phyloP scores from a whole-genome alignment of 495 filamentous ascomycete species.

The Podospora tetraspora region DNA sequence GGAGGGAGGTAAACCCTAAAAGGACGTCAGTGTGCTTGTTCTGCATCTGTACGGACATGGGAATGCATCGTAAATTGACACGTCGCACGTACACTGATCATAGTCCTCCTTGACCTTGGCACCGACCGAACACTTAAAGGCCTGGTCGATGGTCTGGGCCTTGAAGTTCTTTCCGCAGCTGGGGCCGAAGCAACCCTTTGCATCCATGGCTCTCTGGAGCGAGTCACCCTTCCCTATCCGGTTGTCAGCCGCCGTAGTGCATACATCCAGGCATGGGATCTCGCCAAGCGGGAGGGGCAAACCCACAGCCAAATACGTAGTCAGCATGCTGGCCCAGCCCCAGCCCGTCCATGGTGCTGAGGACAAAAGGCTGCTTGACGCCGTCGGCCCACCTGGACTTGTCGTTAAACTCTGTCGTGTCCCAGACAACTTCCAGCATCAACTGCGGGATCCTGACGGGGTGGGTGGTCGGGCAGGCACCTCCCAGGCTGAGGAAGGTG shows the following conservation, averaged over 20 bases:
- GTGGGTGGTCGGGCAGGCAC: conserved; percentile 13
- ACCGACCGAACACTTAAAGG: background rate
- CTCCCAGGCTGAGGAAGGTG: conserved; percentile 27
- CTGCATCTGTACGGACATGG: too few species aligned
- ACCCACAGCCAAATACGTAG: conserved; percentile 9
- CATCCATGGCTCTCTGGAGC: conserved; percentile 11
- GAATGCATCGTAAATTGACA: background rate
- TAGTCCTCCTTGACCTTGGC: conserved; percentile 8
- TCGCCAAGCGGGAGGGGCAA: background rate
- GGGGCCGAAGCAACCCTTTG: conserved; percentile 2
- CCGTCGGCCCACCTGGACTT: conserved; percentile 7
- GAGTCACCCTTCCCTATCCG: conserved; percentile 5
- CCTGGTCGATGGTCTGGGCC: conserved; percentile 6
- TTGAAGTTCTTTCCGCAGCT: background rate
- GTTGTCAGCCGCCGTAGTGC: background rate
- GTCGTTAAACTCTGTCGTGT: conserved; percentile 14
- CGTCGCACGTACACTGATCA: conserved; percentile 1
- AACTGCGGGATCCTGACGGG: conserved; percentile 12
- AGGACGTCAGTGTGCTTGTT: too few species aligned
- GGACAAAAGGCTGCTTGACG: conserved; percentile 10
- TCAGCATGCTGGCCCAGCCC: conserved; percentile 14
- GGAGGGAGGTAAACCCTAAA: too few species aligned
- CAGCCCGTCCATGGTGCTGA: conserved; percentile 5
- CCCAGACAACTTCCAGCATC: conserved; percentile 14
- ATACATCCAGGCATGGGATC: too few species aligned